Base-by-base conservation (phyloP, 2,329 filamentous ascomycete species). In the Aureobasidium pullulans region DNA sequence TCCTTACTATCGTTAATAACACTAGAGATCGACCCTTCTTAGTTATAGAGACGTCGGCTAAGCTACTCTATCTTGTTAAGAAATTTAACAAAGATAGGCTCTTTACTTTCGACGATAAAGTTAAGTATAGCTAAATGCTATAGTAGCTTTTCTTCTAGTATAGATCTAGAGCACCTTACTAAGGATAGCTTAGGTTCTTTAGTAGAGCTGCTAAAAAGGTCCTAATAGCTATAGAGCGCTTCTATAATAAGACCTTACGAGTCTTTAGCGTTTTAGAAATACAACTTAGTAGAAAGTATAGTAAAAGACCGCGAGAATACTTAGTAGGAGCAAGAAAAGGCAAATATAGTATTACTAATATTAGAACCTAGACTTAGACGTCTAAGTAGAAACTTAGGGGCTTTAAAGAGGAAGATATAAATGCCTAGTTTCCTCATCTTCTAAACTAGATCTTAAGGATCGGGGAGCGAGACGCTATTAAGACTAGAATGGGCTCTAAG, bases 81-180 rank as follows among this genome's bases (percentile, higher is more conserved):
- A 67, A 72, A 32, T 72, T 69, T 60, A 80, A 82, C 68, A 77
- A 75, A 61, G 68, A 81, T 4, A 70, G 80, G 64, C 70, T 67
- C 5, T 81, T 82, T 64, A 76, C 77, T 16, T 83, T 82, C 71
- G 75, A 74, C 48, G 75, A 82, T 64, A 74, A 77, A 15, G 67
- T 80, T 6, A 79, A 82, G 68, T 70, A 73, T 13, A 80, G 70
- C 62, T 69, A 81, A 64, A 70, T 68, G 31, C 61, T 80, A 42
- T 80, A 82, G 64, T 82, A 79, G 79, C 70, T 79, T 1, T 80
- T 82, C 69, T 83, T 82, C 70, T 82, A 78, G 78, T 78, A 81
- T 59, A 75, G 67, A 57, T 64, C 60, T 37, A 70, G 75, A 28
- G 73, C 74, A 8, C 76, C 76, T 13, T 75, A 75, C 65, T 72